Evolutionary conservation across 805 yeast genomes (phyloP), one percentile per base, ranked within the genome.

Genomic region (Priceomyces fermenticarens): DNA sequence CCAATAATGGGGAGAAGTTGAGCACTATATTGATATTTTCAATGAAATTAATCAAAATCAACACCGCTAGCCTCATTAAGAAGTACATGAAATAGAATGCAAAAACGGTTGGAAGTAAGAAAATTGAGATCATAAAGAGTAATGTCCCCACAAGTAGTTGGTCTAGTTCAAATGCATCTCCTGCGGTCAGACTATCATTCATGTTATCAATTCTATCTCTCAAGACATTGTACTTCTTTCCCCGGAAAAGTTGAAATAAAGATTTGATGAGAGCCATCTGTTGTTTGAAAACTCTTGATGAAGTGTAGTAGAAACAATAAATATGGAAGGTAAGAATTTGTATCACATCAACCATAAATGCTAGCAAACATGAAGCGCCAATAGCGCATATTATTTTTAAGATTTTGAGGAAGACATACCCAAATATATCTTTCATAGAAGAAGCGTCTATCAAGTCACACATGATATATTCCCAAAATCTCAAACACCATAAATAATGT

Each of bases 1-100:
- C 90, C 62, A 93, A 91, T 9, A 91, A 55, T 1, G 99, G 99
- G 55, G 85, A 78, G 56, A 90, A 90, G 55, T 90, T 91, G 41
- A 89, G 58, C 26, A 79, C 58, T 5, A 90, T 78, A 47, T 88
- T 70, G 0, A 70, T 36, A 32, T 82, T 67, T 48, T 88, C 93
- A 15, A 84, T 59, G 1, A 67, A 38, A 13, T 83, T 80, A 29
- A 77, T 65, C 1, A 72, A 38, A 2, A 68, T 41, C 32, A 87
- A 63, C 3, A 79, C 70, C 0, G 71, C 46, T 28, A 88, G 53
- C 40, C 89, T 69, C 3, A 82, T 67, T 0, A 73, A 45, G 4
- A 87, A 84, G 60, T 89, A 91, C 15, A 83, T 77, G 12, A 81
- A 50, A 55, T 93, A 93, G 57, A 90, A 93, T 10, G 93, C 93